Evolutionary conservation across 2,329 filamentous ascomycete genomes (phyloP), one percentile per base, ranked within the genome.

Genomic region (Aureobasidium sp.): DNA sequence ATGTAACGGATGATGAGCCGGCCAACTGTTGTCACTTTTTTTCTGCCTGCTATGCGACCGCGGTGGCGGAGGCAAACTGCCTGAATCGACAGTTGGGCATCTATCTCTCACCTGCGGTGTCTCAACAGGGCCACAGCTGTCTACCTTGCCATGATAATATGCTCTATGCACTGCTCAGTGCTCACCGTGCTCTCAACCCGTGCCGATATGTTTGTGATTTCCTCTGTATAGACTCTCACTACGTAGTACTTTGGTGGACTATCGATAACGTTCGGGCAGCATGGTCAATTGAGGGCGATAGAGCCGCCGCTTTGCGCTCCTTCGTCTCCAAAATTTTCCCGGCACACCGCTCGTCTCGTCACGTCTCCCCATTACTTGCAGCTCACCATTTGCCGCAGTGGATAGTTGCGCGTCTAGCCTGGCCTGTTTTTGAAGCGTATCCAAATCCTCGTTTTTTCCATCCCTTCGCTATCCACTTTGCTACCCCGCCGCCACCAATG

Each of bases 401-500:
- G 44, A 59, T 55, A 59, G 22, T 56, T 44, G 53, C 31, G 45
- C 61, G 20, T 48, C 61, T 53, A 52, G 45, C 53, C 47, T 58
- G 53, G 53, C 27, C 53, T 45, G 39, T 57, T 36, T 14, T 27
- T 14, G 20, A 44, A 47, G 45, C 17, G 49, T 11, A 42, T 55
- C 44, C 14, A 7, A 29, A 48, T 29, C 44, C 41, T 58, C 53
- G 39, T 58, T 58, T 48, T 48, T 51, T 17, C 48, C 56, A 45
- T 63, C 37, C 62, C 58, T 36, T 36, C 29, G n/a, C 55, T 41
- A 53, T 62, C 45, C 55, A 34, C 36, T 63, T 42, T 60, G 22
- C 47, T 63, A 45, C 62, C 49, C 44, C 63, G 29, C 62, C 51
- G 36, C 57, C 61, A 65, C 57, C 44, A 48, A 63, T 64, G 64